These are phyloP conservation scores for Pulveroboletus sp. DNA, from an alignment of 768 basidiomycete genomes.

Conservation along the genomic window DNA sequence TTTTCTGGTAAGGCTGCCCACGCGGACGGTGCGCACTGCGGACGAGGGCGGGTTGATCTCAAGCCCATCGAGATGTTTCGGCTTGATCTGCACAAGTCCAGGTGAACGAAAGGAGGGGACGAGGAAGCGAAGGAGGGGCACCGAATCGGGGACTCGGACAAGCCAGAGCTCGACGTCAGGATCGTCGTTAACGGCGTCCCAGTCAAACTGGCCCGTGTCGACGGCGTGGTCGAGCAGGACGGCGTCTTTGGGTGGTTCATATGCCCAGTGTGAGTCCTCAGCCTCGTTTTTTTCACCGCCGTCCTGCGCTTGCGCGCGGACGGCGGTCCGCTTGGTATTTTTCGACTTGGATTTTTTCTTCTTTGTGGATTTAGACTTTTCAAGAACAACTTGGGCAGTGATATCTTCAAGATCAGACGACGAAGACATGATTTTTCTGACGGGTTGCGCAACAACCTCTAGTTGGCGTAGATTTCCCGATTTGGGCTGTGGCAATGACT, in stretches of 20 bases:
- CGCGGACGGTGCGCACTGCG: constrained; percentile 35
- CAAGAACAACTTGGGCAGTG: constrained; percentile 5
- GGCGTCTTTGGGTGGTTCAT: constrained; percentile 53
- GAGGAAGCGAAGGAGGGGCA: constrained; percentile 34
- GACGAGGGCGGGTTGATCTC: constrained; percentile 44
- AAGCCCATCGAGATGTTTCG: constrained; percentile 55
- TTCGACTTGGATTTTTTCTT: constrained; percentile 11
- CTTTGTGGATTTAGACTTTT: constrained; percentile 11
- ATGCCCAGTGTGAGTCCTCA: constrained; percentile 53
- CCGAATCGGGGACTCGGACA: constrained; percentile 63
- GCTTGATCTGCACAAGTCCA: constrained; percentile 50
- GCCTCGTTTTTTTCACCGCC: constrained; percentile 51
- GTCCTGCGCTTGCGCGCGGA: constrained; percentile 14
- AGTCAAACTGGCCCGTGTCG: constrained; percentile 56
- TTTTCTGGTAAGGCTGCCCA: constrained; percentile 54
- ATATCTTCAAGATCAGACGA: constrained; percentile 20
- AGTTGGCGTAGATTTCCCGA: constrained; percentile 1
- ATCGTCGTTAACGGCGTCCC: constrained; percentile 57
- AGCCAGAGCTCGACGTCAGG: constrained; percentile 66
- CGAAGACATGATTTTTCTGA: constrained; percentile 14
- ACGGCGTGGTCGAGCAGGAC: constrained; percentile 42
- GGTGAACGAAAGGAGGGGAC: neutral
- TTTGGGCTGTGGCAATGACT: constrained; percentile 27
- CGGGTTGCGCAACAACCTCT: no score
- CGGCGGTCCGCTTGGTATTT: neutral